Conservation (phyloP, 192 early-diverging fungal genomes). For the Spizellomyces sp. region DNA sequence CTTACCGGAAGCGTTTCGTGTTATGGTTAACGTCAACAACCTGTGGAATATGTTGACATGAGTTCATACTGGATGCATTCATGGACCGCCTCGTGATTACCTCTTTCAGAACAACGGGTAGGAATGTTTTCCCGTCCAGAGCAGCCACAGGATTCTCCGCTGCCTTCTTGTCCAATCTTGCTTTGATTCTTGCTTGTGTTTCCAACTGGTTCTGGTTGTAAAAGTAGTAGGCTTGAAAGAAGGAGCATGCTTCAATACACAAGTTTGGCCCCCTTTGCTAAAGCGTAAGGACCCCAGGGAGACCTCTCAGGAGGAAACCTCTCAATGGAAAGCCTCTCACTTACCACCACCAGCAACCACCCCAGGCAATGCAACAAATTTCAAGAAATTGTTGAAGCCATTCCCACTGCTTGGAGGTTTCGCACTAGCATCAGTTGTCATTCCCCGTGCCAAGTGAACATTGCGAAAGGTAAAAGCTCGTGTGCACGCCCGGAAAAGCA, state of each 20-base stretch:
- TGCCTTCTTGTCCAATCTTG: constrained; percentile 13
- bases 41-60: constrained; percentile 32
- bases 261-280: background rate
- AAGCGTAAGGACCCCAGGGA: background rate
- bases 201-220: constrained; percentile 17
- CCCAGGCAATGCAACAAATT: constrained; percentile 5
- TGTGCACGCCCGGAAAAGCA: background rate
- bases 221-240: constrained; percentile 16
- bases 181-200: constrained; percentile 9
- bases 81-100: constrained; percentile 7
- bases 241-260: background rate
- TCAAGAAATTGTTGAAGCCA: background rate
- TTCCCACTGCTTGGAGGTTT: no score
- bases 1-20: constrained; percentile 48
- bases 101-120: constrained; percentile 56
- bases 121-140: constrained; percentile 39
- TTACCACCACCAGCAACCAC: constrained; percentile 21
- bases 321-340: background rate
- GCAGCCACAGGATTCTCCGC: constrained; percentile 18
- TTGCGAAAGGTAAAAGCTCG: background rate
- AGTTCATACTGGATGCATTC: no score
- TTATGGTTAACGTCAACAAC: constrained; percentile 70
- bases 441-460: no score
- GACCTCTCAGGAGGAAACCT: background rate
- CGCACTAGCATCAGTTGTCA: no score